A percentile compares a stretch with the other conserved stretches of the same genome.
Evolutionary conservation across 2,329 filamentous ascomycete species (phyloP).

Genomic region (Xylaria sp.): DNA sequence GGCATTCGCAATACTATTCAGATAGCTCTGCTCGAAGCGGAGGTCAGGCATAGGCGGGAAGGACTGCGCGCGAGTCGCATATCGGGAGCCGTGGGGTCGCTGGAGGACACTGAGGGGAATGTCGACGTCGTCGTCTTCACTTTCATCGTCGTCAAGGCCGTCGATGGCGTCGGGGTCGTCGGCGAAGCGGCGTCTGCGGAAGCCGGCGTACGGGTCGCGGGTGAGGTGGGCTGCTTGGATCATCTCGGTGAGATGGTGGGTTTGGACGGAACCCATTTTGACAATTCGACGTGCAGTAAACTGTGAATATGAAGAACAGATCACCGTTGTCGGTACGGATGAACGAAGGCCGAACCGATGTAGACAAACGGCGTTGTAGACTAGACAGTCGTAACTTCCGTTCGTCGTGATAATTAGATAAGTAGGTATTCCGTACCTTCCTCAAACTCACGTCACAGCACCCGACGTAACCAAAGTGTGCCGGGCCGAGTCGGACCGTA

Average conservation of each 20-base stretch:
- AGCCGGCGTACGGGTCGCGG: conserved; percentile 49
- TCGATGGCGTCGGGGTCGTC: background rate
- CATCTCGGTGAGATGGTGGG: conserved; percentile 65
- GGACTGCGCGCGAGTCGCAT: conserved; percentile 37
- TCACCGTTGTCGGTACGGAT: too few species aligned
- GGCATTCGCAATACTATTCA: conserved; percentile 77
- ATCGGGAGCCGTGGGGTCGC: conserved; percentile 43
- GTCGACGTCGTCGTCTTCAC: conserved; percentile 61
- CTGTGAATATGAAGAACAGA: too few species aligned
- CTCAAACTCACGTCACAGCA: too few species aligned
- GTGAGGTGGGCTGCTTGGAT: conserved; percentile 79
- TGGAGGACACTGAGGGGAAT: conserved; percentile 62
- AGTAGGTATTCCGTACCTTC: too few species aligned
- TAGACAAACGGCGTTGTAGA: too few species aligned
- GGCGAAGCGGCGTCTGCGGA: background rate
- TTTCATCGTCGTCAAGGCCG: conserved; percentile 21
- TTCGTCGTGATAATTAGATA: too few species aligned
- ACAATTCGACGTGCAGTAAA: background rate
- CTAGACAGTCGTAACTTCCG: too few species aligned
- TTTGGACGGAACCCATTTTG: conserved; percentile 41
- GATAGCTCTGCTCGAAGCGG: conserved; percentile 96
- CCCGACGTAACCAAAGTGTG: too few species aligned
- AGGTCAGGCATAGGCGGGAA: conserved; percentile 74
- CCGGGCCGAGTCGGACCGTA: too few species aligned
- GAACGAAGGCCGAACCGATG: too few species aligned